Evolutionary conservation across 2,329 filamentous ascomycete species (phyloP).

Genomic region (Fusarium haematococcum): DNA sequence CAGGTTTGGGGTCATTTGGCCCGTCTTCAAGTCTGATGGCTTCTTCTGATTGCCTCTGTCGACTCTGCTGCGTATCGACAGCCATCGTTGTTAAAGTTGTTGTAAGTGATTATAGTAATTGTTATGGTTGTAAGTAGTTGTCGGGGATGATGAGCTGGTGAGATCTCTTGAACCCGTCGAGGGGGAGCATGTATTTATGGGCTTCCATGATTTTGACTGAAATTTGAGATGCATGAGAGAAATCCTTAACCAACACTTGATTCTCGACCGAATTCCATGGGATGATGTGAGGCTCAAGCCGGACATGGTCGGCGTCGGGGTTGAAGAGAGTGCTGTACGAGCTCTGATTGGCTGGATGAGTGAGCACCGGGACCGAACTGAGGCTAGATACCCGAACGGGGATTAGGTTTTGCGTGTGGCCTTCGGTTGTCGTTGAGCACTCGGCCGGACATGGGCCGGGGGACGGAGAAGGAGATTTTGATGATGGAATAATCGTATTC

Average conservation of each 20-base stretch:
- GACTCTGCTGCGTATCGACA: not conserved
- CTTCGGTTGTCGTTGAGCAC: not conserved
- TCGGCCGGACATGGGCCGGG: not conserved
- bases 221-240: not conserved
- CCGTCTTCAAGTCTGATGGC: not conserved
- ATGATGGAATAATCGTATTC: not conserved
- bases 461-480: not conserved
- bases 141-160: not conserved
- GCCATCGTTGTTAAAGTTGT: not conserved
- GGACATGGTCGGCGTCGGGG: not conserved
- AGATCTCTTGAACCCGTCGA: not conserved
- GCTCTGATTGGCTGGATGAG: slow-evolving; percentile 3
- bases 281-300: not conserved
- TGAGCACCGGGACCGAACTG: slow-evolving; percentile 8
- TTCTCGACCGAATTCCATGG: not conserved
- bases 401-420: not conserved
- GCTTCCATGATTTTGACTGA: not conserved
- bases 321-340: not conserved
- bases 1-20: not conserved
- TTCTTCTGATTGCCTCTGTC: not conserved
- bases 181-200: not conserved
- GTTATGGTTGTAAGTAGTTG: not conserved
- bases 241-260: not conserved
- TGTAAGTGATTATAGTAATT: not conserved
- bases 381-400: not conserved